Conservation (phyloP, 805 yeast genomes). For the Starmera pachycereana region DNA sequence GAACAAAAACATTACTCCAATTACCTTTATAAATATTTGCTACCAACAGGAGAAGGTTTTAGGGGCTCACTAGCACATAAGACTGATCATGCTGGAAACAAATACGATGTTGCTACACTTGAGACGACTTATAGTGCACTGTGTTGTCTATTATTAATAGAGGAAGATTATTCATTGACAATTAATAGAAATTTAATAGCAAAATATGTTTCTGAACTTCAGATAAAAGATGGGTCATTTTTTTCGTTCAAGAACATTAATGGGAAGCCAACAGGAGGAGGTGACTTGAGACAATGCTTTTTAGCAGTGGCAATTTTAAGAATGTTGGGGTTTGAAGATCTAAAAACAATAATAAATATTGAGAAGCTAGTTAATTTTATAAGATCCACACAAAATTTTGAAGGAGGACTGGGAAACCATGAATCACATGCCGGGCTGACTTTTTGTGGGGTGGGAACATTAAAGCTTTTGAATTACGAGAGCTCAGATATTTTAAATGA, state of each 20-base stretch:
- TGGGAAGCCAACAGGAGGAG: slow-evolving; percentile 40
- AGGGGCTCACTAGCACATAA: slow-evolving; percentile 44
- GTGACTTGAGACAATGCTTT: slow-evolving; percentile 66
- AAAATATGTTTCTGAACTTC: slow-evolving; percentile 50
- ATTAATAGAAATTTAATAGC: slow-evolving; percentile 35
- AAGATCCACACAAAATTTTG: slow-evolving; percentile 25
- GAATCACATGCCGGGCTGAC: slow-evolving; percentile 88
- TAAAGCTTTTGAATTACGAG: slow-evolving; percentile 30
- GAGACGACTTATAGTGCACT: slow-evolving; percentile 75
- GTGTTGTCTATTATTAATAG: slow-evolving; percentile 40
- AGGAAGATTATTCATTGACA: slow-evolving; percentile 28
- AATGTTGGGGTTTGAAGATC: slow-evolving; percentile 26
- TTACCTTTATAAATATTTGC: slow-evolving; percentile 38
- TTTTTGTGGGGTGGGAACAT: slow-evolving; percentile 67
- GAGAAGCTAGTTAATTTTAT: slow-evolving; percentile 30
- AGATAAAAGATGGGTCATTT: slow-evolving; percentile 50
- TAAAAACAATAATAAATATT: slow-evolving; percentile 31
- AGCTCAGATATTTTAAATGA: slow-evolving; percentile 18
- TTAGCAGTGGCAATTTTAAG: slow-evolving; percentile 57
- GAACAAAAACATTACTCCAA: slow-evolving; percentile 24
- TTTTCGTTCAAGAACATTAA: slow-evolving; percentile 27
- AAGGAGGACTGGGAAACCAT: slow-evolving; percentile 64
- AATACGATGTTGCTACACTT: slow-evolving; percentile 53
- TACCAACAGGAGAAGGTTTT: slow-evolving; percentile 37
- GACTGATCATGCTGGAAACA: slow-evolving; percentile 8